A percentile compares a stretch with the other conserved stretches of the same genome.
Conservation (phyloP, 148 eudicot species). For the Beta vulgaris region DNA sequence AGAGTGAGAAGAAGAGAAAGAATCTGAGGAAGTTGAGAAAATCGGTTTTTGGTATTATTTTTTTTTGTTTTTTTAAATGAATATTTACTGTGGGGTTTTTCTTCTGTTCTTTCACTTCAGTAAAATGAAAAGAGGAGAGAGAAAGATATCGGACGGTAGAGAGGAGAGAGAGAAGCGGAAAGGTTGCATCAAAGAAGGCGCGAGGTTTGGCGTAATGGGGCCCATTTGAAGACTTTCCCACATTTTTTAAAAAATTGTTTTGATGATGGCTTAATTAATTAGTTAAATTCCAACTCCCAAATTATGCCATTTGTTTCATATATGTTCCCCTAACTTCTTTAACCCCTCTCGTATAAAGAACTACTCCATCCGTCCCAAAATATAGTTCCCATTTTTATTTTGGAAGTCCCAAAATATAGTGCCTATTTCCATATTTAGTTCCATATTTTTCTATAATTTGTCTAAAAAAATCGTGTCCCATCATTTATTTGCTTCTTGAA, state of each 20-base stretch:
- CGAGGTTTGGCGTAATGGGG: constrained; percentile 10
- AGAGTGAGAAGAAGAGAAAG: constrained; percentile 4
- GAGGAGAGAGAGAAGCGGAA: constrained; percentile 13
- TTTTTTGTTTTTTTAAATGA: neutral
- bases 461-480: too few relatives aligned
- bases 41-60: neutral
- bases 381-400: too few relatives aligned
- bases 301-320: neutral
- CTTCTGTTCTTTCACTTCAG: neutral
- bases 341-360: too few relatives aligned
- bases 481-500: too few relatives aligned
- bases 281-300: neutral
- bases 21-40: constrained; percentile 16
- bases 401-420: too few relatives aligned
- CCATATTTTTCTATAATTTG: too few relatives aligned
- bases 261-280: neutral
- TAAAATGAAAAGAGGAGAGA: neutral
- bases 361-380: too few relatives aligned
- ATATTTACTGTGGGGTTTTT: neutral
- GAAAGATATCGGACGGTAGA: constrained; percentile 22
- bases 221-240: neutral
- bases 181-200: constrained; percentile 25
- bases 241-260: neutral
- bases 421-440: too few relatives aligned
- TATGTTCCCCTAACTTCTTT: too few relatives aligned